Evolutionary conservation across 371 early-diverging fungal species (phyloP).

Genomic region (Dichotomocladium elegans): DNA sequence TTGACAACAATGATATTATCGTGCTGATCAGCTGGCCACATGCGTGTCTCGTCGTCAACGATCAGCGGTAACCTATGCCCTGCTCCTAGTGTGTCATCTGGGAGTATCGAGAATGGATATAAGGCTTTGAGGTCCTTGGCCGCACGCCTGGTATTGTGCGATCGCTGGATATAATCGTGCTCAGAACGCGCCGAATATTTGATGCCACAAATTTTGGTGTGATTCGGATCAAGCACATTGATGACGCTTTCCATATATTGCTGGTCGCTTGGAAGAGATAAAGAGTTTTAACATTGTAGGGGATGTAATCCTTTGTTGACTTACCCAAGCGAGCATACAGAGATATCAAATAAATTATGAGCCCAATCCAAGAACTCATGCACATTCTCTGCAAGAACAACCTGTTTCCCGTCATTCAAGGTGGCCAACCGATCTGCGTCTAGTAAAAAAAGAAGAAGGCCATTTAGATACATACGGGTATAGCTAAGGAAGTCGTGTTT

Average conservation of each 20-base stretch:
- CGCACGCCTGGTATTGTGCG: conserved; percentile 47
- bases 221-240: conserved; percentile 59
- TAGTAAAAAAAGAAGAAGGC: conserved; percentile 5
- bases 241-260: conserved; percentile 74
- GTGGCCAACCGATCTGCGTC: conserved; percentile 58
- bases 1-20: conserved; percentile 78
- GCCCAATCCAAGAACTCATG: conserved; percentile 80
- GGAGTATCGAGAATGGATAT: conserved; percentile 59
- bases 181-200: conserved; percentile 72
- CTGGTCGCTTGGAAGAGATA: conserved; percentile 49
- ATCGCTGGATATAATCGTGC: conserved; percentile 56
- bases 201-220: conserved; percentile 57
- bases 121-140: conserved; percentile 72
- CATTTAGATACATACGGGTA: not conserved
- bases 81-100: conserved; percentile 43
- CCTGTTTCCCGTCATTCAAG: conserved; percentile 60
- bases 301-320: not conserved
- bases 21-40: conserved; percentile 78
- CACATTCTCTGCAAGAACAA: conserved; percentile 67
- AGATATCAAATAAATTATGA: conserved; percentile 62
- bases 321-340: conserved; percentile 76
- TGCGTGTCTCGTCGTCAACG: conserved; percentile 69
- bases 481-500: not conserved
- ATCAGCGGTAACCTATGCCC: conserved; percentile 60
- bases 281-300: not conserved